Conservation (phyloP, 495 filamentous ascomycete species). For the Astrothelium macrocarpum region DNA sequence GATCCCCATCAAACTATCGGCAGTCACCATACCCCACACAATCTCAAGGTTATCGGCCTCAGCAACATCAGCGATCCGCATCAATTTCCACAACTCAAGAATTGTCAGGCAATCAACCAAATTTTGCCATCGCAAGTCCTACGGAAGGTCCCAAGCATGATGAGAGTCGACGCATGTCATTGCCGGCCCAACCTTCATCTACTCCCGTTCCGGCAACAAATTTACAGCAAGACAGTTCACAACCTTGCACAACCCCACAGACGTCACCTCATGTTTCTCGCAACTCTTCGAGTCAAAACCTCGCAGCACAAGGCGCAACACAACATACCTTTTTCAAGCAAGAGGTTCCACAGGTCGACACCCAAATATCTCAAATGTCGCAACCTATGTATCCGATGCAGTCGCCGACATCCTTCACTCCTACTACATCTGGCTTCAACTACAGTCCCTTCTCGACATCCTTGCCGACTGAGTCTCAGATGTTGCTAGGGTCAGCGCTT, state of each 20-base stretch:
- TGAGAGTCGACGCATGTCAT: slow-evolving; percentile 31
- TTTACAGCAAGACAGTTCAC: slow-evolving; percentile 16
- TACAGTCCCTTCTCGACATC: slow-evolving; percentile 34
- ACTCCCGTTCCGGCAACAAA: slow-evolving; percentile 23
- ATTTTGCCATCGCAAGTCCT: slow-evolving; percentile 19
- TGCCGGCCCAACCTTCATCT: slow-evolving; percentile 26
- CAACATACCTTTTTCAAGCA: slow-evolving; percentile 11
- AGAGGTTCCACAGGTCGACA: background rate
- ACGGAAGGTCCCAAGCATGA: slow-evolving; percentile 16
- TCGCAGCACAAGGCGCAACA: background rate
- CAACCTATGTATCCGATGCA: background rate
- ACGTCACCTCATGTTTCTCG: slow-evolving; percentile 11
- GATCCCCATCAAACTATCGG: slow-evolving; percentile 24
- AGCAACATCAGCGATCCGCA: slow-evolving; percentile 30
- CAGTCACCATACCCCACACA: slow-evolving; percentile 31
- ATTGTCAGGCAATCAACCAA: slow-evolving; percentile 12
- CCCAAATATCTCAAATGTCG: slow-evolving; percentile 2
- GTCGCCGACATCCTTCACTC: slow-evolving; percentile 5
- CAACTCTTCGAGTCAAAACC: slow-evolving; percentile 9
- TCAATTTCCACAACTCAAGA: slow-evolving; percentile 34
- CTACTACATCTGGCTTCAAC: slow-evolving; percentile 3
- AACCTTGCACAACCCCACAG: slow-evolving; percentile 18
- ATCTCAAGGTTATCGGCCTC: slow-evolving; percentile 21
- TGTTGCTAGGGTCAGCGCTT: slow-evolving; percentile 37
- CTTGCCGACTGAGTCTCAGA: slow-evolving; percentile 42